These are phyloP conservation scores for Delitschia confertaspora DNA, from an alignment of 495 filamentous ascomycete species.

Conservation along the genomic window DNA sequence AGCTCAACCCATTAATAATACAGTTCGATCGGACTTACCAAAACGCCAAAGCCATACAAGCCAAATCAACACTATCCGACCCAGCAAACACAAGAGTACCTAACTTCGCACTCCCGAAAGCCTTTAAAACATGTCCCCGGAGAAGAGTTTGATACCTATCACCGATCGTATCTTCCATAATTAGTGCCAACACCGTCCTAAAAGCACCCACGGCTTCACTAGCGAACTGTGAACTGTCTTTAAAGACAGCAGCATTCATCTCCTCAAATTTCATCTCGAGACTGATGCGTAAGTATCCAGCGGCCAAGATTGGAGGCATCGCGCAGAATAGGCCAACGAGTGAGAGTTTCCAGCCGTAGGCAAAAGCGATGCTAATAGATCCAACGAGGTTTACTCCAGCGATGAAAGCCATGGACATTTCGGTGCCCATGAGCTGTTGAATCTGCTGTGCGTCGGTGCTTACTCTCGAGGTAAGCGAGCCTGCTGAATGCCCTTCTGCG, in stretches of 20 bases:
- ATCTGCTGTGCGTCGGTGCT: constrained; percentile 22
- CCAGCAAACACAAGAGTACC: constrained; percentile 27
- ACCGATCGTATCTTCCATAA: constrained; percentile 28
- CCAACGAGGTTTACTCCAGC: constrained; percentile 26
- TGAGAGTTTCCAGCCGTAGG: constrained; percentile 30
- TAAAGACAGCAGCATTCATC: constrained; percentile 28
- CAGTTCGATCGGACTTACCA: constrained; percentile 13
- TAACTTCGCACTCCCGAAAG: constrained; percentile 21
- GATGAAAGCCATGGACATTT: constrained; percentile 26
- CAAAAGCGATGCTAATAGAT: constrained; percentile 26
- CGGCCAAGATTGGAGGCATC: constrained; percentile 26
- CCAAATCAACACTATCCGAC: constrained; percentile 27
- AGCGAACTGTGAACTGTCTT: constrained; percentile 30
- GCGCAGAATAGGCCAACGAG: constrained; percentile 24
- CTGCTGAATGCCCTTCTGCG: constrained; percentile 26
- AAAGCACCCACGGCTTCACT: constrained; percentile 30
- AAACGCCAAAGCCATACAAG: constrained; percentile 27
- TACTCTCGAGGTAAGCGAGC: constrained; percentile 25
- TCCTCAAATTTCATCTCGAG: constrained; percentile 30
- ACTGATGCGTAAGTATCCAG: constrained; percentile 25
- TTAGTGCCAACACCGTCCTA: constrained; percentile 27
- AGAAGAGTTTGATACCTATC: constrained; percentile 25
- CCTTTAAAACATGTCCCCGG: constrained; percentile 17
- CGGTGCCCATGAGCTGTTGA: constrained; percentile 25
- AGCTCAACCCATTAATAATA: not conserved